Conservation (phyloP, 805 yeast genomes). For the Saccharomycopsis javanensis region DNA sequence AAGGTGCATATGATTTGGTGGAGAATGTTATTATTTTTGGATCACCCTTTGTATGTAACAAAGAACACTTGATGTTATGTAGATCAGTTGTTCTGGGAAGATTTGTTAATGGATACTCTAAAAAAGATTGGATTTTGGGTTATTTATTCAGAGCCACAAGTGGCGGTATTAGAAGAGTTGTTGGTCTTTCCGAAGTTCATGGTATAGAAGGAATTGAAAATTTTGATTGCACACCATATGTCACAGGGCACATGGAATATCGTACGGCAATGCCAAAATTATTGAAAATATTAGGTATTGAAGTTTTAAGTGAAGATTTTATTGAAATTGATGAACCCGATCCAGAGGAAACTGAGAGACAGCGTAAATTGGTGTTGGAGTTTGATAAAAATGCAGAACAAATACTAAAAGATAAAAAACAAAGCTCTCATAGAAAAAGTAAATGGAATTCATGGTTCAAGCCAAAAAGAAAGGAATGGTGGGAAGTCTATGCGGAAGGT, state of each 20-base stretch:
- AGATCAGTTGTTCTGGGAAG: conserved; percentile 83
- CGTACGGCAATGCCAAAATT: conserved; percentile 87
- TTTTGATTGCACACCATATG: conserved; percentile 74
- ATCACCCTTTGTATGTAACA: conserved; percentile 71
- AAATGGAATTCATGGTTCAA: conserved; percentile 39
- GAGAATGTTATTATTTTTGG: conserved; percentile 88
- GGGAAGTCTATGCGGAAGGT: conserved; percentile 34
- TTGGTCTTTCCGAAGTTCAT: conserved; percentile 76
- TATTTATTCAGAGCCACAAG: conserved; percentile 91
- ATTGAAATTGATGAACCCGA: conserved; percentile 95
- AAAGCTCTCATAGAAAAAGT: conserved; percentile 28
- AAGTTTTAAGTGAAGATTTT: conserved; percentile 81
- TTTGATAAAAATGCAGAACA: conserved; percentile 76
- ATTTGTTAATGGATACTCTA: conserved; percentile 83
- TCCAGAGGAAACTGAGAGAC: conserved; percentile 75
- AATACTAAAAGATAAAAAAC: conserved; percentile 35
- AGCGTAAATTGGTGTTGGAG: conserved; percentile 71
- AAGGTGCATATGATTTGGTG: conserved; percentile 79
- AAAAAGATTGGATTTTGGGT: conserved; percentile 93
- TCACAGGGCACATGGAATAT: conserved; percentile 96
- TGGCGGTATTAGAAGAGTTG: conserved; percentile 87
- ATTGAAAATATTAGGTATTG: conserved; percentile 60
- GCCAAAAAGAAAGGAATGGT: conserved; percentile 49
- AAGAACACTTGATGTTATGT: conserved; percentile 68
- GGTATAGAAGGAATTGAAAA: conserved; percentile 63